These are phyloP conservation scores for Aspergillus calidoustus DNA, from an alignment of 2,329 filamentous ascomycete genomes.

Conservation along the genomic window DNA sequence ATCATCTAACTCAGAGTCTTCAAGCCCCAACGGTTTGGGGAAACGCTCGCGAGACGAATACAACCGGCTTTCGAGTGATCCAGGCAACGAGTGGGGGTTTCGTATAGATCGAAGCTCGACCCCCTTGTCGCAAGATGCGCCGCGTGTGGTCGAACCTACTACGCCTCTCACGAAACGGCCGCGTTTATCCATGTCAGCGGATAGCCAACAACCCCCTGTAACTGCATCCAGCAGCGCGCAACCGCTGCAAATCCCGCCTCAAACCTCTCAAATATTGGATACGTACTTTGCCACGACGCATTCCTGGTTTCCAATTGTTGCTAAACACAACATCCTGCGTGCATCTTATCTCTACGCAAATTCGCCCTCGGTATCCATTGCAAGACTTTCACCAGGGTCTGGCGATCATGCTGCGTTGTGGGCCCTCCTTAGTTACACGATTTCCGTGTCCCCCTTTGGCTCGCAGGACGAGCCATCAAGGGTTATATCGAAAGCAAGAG, in stretches of 20 bases:
- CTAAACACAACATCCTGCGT: constrained; percentile 61
- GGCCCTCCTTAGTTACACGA: constrained; percentile 50
- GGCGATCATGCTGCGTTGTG: constrained; percentile 50
- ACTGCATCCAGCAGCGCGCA: constrained; percentile 13
- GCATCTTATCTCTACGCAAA: constrained; percentile 60
- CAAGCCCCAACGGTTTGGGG: constrained; percentile 25
- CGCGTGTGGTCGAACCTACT: constrained; percentile 35
- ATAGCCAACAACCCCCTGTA: constrained; percentile 15
- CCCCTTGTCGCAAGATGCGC: constrained; percentile 34
- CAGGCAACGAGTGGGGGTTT: constrained; percentile 36
- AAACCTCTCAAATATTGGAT: constrained; percentile 59
- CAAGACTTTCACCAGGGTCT: constrained; percentile 36
- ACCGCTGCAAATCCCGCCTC: constrained; percentile 49
- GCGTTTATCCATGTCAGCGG: constrained; percentile 29
- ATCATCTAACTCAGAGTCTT: constrained; percentile 38
- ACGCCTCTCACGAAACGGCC: constrained; percentile 32
- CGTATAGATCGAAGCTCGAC: constrained; percentile 35
- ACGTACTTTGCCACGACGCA: constrained; percentile 63
- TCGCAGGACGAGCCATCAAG: constrained; percentile 23
- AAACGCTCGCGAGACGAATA: constrained; percentile 43
- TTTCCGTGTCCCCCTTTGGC: constrained; percentile 35
- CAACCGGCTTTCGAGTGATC: constrained; percentile 25
- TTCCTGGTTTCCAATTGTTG: constrained; percentile 63
- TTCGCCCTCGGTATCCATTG: constrained; percentile 38
- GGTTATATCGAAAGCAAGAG: constrained; percentile 33